phyloP scores from a whole-genome alignment of 306 rosid genomes.

The Echinosophora koreensis region DNA sequence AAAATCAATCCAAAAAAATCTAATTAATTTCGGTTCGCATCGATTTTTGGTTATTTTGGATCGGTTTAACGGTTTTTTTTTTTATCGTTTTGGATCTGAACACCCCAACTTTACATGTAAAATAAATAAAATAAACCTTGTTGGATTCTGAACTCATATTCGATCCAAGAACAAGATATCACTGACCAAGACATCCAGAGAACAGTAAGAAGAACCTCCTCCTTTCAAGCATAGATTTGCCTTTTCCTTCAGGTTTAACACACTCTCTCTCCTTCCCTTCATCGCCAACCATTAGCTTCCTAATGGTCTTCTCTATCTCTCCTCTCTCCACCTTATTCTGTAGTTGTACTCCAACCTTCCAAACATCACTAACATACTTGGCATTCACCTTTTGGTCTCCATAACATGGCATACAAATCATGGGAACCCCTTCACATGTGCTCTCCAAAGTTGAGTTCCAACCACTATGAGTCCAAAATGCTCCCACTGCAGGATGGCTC shows the following conservation, averaged over 20 bases:
- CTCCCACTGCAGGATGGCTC: slow-evolving; percentile 53
- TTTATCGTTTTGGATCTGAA: too few relatives aligned
- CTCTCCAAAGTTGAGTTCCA: slow-evolving; percentile 77
- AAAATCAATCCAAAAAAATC: too few relatives aligned
- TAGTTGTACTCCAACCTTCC: slow-evolving; percentile 61
- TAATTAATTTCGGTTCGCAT: too few relatives aligned
- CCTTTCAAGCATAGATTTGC: slow-evolving; percentile 43
- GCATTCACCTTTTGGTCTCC: slow-evolving; percentile 64
- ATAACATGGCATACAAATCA: slow-evolving; percentile 66
- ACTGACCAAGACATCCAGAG: slow-evolving; percentile 49
- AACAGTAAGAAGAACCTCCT: slow-evolving; percentile 49
- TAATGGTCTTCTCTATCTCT: slow-evolving; percentile 52
- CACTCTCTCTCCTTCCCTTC: slow-evolving; percentile 54
- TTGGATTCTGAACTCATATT: too few relatives aligned
- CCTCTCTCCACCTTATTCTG: slow-evolving; percentile 53
- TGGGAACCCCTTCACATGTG: slow-evolving; percentile 66
- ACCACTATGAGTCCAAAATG: slow-evolving; percentile 72
- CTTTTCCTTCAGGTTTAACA: slow-evolving; percentile 60
- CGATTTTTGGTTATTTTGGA: too few relatives aligned
- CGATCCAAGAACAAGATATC: slow-evolving; percentile 41
- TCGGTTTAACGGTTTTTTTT: too few relatives aligned
- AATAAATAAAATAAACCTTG: too few relatives aligned
- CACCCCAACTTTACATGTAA: too few relatives aligned
- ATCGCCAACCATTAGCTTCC: slow-evolving; percentile 49
- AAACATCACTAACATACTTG: slow-evolving; percentile 58